Base-by-base conservation (phyloP, 2,329 filamentous ascomycete species). In the Emmonsiellopsis sp. region DNA sequence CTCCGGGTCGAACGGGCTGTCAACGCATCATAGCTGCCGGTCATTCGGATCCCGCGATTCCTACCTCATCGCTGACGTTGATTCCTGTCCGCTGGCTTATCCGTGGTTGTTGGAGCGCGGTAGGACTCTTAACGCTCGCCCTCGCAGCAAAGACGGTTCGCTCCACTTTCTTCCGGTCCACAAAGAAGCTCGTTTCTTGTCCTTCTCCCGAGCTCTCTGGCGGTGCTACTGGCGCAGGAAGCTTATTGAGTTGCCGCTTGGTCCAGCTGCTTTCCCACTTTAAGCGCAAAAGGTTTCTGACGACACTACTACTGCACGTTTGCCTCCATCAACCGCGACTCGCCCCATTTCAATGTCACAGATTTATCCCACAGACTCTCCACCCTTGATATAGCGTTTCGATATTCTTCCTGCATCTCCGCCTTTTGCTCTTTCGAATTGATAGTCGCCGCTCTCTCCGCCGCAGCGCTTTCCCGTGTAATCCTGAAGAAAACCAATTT, bases 371-470 rank as follows among this genome's bases (percentile, higher is more conserved):
- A 42, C 48, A 51, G 49, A 20, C 38, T 59, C 61, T 61, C 63
- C 62, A 62, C 63, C 55, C 56, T 55, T 62, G 58, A 55, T 59
- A 55, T 55, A 49, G 50, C 50, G 52, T 43, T 37, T 26, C 49
- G 37, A 56, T 55, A 57, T 58, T 59, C 32, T 26, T 48, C 46
- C 46, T 20, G 16, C 16, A 40, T 5, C 35, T 32, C 3, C 16
- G 46, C 13, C 55, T 58, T 54, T 57, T 56, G 50, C 55, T 59
- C 61, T 58, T 59, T 61, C 59, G 59, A 60, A 55, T 53, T 50
- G 46, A 54, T 52, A 47, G 16, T 49, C 46, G 46, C 38, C 46
- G 15, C 16, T 40, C 34, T 30, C 40, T 31, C 34, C 10, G 46
- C 38, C 20, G 16, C 35, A 40, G 16, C 9, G 32, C 43, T 32